These are phyloP conservation scores for Triticum urartu DNA, from an alignment of 176 grass and related monocot genomes.

Conservation along the genomic window DNA sequence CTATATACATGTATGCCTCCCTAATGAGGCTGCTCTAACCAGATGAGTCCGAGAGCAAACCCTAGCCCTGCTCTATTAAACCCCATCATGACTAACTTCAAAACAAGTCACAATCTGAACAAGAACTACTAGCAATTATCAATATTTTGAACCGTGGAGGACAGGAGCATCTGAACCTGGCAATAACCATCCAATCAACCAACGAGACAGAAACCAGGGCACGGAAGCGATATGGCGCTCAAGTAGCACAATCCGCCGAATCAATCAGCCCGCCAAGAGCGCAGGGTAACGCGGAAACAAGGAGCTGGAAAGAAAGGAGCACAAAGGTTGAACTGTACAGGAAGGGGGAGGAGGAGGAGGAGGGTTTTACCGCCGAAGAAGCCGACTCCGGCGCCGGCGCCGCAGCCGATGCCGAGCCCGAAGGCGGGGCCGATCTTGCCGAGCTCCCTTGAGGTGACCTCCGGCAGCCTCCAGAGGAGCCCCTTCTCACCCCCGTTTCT, in stretches of 20 bases:
- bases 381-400: conserved; percentile 62
- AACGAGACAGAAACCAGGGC: background rate
- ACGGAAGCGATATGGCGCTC: background rate
- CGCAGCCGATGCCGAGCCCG: conserved; percentile 74
- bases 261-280: background rate
- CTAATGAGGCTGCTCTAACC: background rate
- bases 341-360: background rate
- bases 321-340: background rate
- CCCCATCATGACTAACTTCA: background rate
- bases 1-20: background rate
- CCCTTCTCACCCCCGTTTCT: conserved; percentile 24
- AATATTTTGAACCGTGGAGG: background rate
- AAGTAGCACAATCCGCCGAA: background rate
- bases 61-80: background rate
- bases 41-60: background rate
- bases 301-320: background rate
- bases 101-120: background rate
- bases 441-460: conserved; percentile 58
- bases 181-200: background rate
- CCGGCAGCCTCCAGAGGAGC: conserved; percentile 62
- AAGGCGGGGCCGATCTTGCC: conserved; percentile 75
- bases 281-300: background rate
- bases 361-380: conserved; percentile 56
- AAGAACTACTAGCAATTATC: background rate
- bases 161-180: background rate